phyloP scores from a whole-genome alignment of 2,329 filamentous ascomycete species.

The Aureobasidium leucospermi region DNA sequence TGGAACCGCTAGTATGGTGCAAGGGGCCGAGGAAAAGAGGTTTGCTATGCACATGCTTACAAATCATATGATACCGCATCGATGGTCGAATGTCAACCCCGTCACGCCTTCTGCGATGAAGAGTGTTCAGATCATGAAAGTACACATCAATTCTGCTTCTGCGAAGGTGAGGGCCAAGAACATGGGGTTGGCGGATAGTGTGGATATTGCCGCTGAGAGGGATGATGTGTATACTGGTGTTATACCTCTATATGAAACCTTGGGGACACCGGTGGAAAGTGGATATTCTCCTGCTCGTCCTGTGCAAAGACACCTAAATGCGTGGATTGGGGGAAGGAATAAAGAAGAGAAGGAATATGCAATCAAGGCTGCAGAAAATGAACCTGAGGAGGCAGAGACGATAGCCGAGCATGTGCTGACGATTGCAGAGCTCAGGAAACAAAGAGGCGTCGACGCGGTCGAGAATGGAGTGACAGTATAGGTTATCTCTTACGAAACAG shows the following conservation, averaged over 20 bases:
- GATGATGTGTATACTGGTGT: constrained; percentile 10
- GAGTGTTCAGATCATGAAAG: constrained; percentile 2
- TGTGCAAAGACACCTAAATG: not conserved
- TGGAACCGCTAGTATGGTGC: not conserved
- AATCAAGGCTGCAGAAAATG: not conserved
- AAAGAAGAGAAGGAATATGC: not conserved
- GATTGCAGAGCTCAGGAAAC: not conserved
- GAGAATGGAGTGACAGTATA: not conserved
- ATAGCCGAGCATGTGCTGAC: constrained; percentile 5
- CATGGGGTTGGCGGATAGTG: constrained; percentile 9
- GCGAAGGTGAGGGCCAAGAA: constrained; percentile 11
- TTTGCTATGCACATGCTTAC: constrained; percentile 9
- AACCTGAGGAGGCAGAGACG: constrained; percentile 1
- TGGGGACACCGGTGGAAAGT: constrained; percentile 3
- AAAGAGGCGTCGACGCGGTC: not conserved
- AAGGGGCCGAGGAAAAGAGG: not conserved
- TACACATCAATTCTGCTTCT: not conserved
- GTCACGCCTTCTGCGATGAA: constrained; percentile 2
- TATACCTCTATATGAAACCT: not conserved
- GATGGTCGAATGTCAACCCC: constrained; percentile 1
- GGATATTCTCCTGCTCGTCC: not conserved
- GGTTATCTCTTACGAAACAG: too few relatives aligned
- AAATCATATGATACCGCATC: not conserved
- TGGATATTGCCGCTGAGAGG: not conserved
- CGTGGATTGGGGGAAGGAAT: constrained; percentile 3